phyloP scores from a whole-genome alignment of 371 early-diverging fungal genomes.

The Mortierella sp. region DNA sequence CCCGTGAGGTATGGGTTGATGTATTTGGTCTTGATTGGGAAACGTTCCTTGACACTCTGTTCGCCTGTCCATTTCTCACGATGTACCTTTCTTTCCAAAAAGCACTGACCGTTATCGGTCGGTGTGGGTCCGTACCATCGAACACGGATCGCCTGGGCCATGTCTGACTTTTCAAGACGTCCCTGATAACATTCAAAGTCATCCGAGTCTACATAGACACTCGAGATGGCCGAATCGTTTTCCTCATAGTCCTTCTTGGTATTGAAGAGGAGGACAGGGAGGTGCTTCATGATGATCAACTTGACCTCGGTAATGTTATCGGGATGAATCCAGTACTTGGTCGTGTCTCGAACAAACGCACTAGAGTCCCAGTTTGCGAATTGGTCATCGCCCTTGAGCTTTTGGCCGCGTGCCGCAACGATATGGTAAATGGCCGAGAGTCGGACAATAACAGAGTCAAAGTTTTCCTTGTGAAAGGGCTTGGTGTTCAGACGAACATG shows the following conservation, averaged over 20 bases:
- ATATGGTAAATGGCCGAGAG: conserved; percentile 93
- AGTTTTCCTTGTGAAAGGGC: conserved; percentile 92
- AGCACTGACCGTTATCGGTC: conserved; percentile 84
- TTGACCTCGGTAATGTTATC: conserved; percentile 99
- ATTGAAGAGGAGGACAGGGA: conserved; percentile 97
- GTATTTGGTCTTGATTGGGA: conserved; percentile 96
- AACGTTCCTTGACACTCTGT: conserved; percentile 95
- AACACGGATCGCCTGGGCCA: conserved; percentile 94
- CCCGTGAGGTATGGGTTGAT: conserved; percentile 91
- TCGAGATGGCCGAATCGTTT: conserved; percentile 93
- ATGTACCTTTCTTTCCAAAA: conserved; percentile 99
- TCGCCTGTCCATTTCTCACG: conserved; percentile 99
- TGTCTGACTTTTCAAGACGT: conserved; percentile 94
- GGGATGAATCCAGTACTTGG: conserved; percentile 99
- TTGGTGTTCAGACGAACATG: conserved; percentile 86
- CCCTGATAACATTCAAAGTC: conserved; percentile 93
- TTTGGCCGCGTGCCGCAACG: conserved; percentile 85
- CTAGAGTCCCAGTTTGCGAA: conserved; percentile 43
- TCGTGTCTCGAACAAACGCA: conserved; percentile 89
- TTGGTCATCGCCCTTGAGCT: conserved; percentile 62
- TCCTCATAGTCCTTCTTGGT: conserved; percentile 78
- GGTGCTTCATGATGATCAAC: conserved; percentile 91
- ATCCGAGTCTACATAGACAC: conserved; percentile 98
- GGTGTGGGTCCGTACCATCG: conserved; percentile 97
- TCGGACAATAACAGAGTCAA: conserved; percentile 90